These are phyloP conservation scores for Blastocystis sp. DNA, from an alignment of 352 stramenopile species.

Conservation along the genomic window DNA sequence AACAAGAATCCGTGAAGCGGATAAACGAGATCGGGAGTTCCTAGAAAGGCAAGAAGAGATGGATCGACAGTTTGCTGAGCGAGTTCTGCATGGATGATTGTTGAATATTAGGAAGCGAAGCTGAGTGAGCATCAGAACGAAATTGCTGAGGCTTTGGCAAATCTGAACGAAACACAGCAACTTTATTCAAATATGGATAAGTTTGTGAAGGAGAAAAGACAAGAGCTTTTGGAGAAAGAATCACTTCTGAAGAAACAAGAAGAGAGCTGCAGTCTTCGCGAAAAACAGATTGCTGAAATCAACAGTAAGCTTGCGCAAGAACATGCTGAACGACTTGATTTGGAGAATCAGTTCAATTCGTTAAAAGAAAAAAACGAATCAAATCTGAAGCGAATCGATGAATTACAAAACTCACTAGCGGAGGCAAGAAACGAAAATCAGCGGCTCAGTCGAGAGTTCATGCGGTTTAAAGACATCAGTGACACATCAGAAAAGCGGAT, in stretches of 20 bases:
- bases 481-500: not conserved
- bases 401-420: not conserved
- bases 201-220: constrained; percentile 50
- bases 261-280: not conserved
- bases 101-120: not conserved
- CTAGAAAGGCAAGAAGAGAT: not conserved
- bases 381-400: not conserved
- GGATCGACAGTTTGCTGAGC: not conserved
- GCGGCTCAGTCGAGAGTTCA: constrained; percentile 17
- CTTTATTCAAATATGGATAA: constrained; percentile 38
- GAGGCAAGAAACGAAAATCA: constrained; percentile 28
- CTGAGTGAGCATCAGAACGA: constrained; percentile 30
- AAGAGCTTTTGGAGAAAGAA: not conserved
- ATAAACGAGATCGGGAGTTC: not conserved
- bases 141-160: not conserved
- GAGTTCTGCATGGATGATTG: not conserved
- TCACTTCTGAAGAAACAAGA: not conserved
- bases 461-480: constrained; percentile 27
- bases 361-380: not conserved
- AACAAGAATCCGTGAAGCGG: not conserved
- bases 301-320: not conserved
- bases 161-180: constrained; percentile 30
- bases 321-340: not conserved
- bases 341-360: not conserved
- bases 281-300: not conserved